These are phyloP conservation scores for Entomortierella parvispora DNA, from an alignment of 192 early-diverging fungal genomes.

Conservation along the genomic window DNA sequence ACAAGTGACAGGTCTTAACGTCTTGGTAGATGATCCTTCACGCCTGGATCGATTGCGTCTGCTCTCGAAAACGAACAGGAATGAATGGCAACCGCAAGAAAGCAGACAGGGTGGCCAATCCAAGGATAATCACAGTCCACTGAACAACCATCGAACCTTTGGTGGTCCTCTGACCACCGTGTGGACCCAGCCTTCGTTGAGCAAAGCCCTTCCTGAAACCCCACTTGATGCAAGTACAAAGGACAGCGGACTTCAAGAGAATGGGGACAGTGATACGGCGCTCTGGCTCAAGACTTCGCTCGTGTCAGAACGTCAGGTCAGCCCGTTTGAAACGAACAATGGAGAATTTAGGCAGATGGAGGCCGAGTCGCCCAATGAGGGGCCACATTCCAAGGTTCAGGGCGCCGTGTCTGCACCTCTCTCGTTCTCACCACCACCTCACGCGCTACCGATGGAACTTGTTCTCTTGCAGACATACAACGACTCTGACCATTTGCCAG, in stretches of 20 bases:
- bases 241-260: background rate
- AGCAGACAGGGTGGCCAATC: background rate
- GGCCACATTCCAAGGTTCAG: background rate
- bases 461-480: constrained; percentile 49
- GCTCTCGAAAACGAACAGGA: background rate
- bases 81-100: background rate
- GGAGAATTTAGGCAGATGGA: constrained; percentile 32
- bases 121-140: background rate
- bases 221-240: too few species aligned
- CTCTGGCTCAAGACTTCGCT: background rate
- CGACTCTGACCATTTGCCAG: constrained; percentile 48
- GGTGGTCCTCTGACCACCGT: too few species aligned
- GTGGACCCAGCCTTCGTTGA: too few species aligned
- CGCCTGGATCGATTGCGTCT: constrained; percentile 13
- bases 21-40: constrained; percentile 35
- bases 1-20: constrained; percentile 23
- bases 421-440: constrained; percentile 33
- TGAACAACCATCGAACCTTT: background rate
- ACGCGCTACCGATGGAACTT: constrained; percentile 46
- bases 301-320: constrained; percentile 17
- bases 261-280: background rate
- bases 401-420: constrained; percentile 8
- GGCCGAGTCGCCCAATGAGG: background rate
- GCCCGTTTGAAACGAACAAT: constrained; percentile 31
- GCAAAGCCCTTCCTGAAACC: too few species aligned